A percentile compares a stretch with the other conserved stretches of the same genome.
Evolutionary conservation across 2,329 filamentous ascomycete species (phyloP).

Genomic region (Malbranchea zuffiana): DNA sequence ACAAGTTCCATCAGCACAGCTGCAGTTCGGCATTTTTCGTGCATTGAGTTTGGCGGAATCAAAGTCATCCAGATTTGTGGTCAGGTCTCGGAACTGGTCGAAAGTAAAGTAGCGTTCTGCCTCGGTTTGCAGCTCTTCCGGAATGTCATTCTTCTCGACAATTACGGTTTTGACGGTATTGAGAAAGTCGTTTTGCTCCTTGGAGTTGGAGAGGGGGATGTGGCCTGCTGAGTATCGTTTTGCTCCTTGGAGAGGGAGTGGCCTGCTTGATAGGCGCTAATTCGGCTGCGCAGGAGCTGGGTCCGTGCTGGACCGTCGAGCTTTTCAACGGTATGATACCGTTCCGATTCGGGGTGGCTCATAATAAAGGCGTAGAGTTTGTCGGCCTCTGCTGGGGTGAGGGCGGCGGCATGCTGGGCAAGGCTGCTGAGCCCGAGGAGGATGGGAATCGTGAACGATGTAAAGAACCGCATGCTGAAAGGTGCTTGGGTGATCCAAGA

Average conservation of each 20-base stretch:
- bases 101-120: neutral
- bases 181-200: neutral
- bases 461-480: slow-evolving; percentile 18
- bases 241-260: neutral
- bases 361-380: neutral
- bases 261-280: neutral
- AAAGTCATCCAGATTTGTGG: neutral
- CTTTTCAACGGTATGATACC: neutral
- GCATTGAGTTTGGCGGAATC: neutral
- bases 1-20: neutral
- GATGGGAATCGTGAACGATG: neutral
- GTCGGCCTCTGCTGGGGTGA: neutral
- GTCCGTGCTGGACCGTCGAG: neutral
- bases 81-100: neutral
- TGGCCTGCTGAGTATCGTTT: too few species aligned
- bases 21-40: neutral
- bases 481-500: too few species aligned
- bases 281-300: neutral
- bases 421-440: neutral
- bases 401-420: neutral
- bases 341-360: neutral
- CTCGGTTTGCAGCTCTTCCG: neutral
- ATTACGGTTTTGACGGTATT: neutral
- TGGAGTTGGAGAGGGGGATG: too few species aligned
- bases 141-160: neutral